A percentile compares a stretch with the other conserved stretches of the same genome.
These are phyloP conservation scores for Rhodotorula graminis DNA, from an alignment of 768 basidiomycete genomes.

Conservation along the genomic window DNA sequence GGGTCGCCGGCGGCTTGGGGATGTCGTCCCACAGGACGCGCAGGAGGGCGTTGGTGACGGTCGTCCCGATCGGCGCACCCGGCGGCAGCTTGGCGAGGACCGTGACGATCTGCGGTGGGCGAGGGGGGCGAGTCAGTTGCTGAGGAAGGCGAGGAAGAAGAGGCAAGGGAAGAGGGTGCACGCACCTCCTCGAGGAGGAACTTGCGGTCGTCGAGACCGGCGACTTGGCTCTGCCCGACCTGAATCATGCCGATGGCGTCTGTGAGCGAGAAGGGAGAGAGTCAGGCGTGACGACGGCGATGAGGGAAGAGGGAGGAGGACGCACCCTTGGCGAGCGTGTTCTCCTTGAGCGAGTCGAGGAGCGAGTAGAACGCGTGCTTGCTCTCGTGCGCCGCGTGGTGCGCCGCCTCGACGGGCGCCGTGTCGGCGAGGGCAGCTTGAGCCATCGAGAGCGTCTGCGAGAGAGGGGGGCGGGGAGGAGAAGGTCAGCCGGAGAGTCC, in stretches of 20 bases:
- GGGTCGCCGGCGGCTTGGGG: conserved; percentile 47
- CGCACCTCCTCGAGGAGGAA: conserved; percentile 28
- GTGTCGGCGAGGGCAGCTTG: conserved; percentile 5
- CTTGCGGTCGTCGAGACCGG: conserved; percentile 31
- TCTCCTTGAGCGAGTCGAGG: conserved; percentile 7
- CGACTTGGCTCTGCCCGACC: background rate
- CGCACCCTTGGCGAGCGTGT: conserved; percentile 9
- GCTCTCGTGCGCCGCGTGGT: background rate
- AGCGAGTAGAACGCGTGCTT: background rate
- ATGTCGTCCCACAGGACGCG: conserved; percentile 57
- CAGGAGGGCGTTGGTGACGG: conserved; percentile 8
- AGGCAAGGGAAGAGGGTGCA: background rate
- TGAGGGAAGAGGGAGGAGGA: no score
- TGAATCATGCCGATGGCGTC: background rate
- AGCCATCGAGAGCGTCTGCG: conserved; percentile 1
- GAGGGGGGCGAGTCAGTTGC: background rate
- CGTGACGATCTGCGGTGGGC: conserved; percentile 12
- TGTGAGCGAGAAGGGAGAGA: background rate
- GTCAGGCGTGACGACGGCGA: no score
- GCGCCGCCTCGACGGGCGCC: background rate
- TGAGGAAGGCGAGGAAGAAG: no score
- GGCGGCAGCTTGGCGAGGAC: conserved; percentile 22
- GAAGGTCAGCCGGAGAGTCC: background rate
- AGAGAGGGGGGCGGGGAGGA: background rate
- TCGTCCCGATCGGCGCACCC: conserved; percentile 13